Percentiles rank a stretch among this genome's conserved stretches.
These are phyloP conservation scores for Ichthyophthirius multifiliis DNA, from an alignment of 169 alveolate species.

Conservation along the genomic window DNA sequence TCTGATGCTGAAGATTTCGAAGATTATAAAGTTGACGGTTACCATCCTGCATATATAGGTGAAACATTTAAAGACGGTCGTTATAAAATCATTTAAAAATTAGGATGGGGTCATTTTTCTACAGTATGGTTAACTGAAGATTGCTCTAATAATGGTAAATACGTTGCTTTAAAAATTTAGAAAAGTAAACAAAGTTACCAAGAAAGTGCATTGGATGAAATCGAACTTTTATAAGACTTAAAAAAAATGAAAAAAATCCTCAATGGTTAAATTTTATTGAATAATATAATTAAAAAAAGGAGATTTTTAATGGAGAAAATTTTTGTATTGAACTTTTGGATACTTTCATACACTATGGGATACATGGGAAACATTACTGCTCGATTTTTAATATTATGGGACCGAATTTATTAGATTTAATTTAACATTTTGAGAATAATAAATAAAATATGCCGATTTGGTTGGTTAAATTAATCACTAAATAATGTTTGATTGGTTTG, in stretches of 20 bases:
- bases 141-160: slow-evolving; percentile 55
- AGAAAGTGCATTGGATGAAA: slow-evolving; percentile 83
- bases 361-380: slow-evolving; percentile 82
- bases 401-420: slow-evolving; percentile 67
- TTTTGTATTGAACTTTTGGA: slow-evolving; percentile 66
- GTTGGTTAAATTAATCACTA: slow-evolving; percentile 67
- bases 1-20: slow-evolving; percentile 78
- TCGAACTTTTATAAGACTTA: slow-evolving; percentile 49
- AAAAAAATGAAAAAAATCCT: slow-evolving; percentile 47
- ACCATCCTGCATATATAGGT: slow-evolving; percentile 81
- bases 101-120: slow-evolving; percentile 87
- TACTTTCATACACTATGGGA: slow-evolving; percentile 69
- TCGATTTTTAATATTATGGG: slow-evolving; percentile 81
- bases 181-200: slow-evolving; percentile 75
- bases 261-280: slow-evolving; percentile 43
- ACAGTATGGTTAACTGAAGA: slow-evolving; percentile 84
- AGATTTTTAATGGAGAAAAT: slow-evolving; percentile 46
- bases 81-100: slow-evolving; percentile 67
- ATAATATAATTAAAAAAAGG: slow-evolving; percentile 28
- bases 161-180: slow-evolving; percentile 73
- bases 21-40: slow-evolving; percentile 78
- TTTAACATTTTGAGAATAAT: slow-evolving; percentile 66
- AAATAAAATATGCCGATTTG: slow-evolving; percentile 59
- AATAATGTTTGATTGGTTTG: slow-evolving; percentile 71
- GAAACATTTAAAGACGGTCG: slow-evolving; percentile 47